Base-by-base conservation (phyloP, 78 protist species). In the Dictyostelium purpureum region DNA sequence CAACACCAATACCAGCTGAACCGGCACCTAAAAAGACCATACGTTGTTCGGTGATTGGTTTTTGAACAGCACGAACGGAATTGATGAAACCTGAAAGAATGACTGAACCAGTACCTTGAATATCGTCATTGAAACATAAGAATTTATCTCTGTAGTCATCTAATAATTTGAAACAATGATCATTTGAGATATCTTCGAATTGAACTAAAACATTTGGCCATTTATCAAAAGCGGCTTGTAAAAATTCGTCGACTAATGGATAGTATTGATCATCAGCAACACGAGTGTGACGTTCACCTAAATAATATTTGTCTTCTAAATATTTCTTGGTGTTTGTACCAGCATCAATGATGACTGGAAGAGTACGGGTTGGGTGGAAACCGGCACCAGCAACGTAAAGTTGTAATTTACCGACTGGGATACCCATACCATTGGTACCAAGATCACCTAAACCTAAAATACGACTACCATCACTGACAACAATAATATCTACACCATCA, bases 371-470 rank as follows among this genome's bases (percentile, higher is more conserved):
- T 21, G 98, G 98, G 19, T n/a, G 26, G 76, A 98, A 47, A 42
- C 98, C 97, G 7, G 95, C 99, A 24, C 96, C 97, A 0, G 97
- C 98, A 10, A 94, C 94, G 79, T 97, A 97, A 19, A 99, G 94
- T 77, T 91, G 57, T 9, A 97, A 93, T 82, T 99, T 99, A 66
- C 99, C 99, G 57, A 98, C 95, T 14, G 98, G 98, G 56, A 98
- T 98, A 69, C 98, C 99, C 98, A 96, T 96, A 47, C 99, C 99
- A 66, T 96, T 93, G 3, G 95, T 93, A 24, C 99, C 99, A 1
- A 97, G 96, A 83, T 99, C 99, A 42, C 99, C 99, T 19, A 99
- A 97, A 45, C 99, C 99, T 1, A 99, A 95, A 77, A 99, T 99
- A 42, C 99, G 97, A n/a, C 92, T 80, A 31, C 99, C 99, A 61